These are phyloP conservation scores for Monosporozyma unispora DNA, from an alignment of 805 yeast genomes.

Conservation along the genomic window DNA sequence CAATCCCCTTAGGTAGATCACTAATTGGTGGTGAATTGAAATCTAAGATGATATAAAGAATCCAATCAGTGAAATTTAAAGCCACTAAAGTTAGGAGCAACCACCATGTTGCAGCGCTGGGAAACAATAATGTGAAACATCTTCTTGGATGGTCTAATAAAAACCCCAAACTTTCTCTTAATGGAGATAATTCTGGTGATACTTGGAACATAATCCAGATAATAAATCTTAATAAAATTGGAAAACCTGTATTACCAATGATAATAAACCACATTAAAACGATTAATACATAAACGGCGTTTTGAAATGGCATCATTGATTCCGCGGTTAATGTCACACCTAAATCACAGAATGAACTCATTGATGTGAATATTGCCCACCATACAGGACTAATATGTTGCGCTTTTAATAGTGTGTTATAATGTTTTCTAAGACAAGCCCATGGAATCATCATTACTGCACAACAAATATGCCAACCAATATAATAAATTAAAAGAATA, in stretches of 20 bases:
- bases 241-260: conserved; percentile 92
- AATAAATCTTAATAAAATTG: conserved; percentile 65
- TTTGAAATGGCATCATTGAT: conserved; percentile 60
- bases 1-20: conserved; percentile 50
- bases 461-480: conserved; percentile 60
- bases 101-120: conserved; percentile 94
- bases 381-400: conserved; percentile 66
- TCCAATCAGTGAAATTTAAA: conserved; percentile 66
- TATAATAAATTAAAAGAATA: conserved; percentile 53
- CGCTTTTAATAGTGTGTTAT: conserved; percentile 35
- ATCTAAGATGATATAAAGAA: conserved; percentile 73
- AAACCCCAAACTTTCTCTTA: conserved; percentile 70
- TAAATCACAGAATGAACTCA: conserved; percentile 71
- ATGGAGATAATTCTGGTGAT: conserved; percentile 52
- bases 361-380: conserved; percentile 87
- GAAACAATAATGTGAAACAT: conserved; percentile 86
- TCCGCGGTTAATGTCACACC: conserved; percentile 75
- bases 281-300: conserved; percentile 55
- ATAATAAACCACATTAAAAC: conserved; percentile 61
- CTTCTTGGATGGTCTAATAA: conserved; percentile 91
- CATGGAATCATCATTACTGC: conserved; percentile 50
- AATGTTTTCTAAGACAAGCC: conserved; percentile 37
- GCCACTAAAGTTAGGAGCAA: conserved; percentile 60
- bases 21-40: conserved; percentile 41
- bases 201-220: conserved; percentile 70